phyloP scores from a whole-genome alignment of 441 rosid genomes.

The Eruca vesicaria region DNA sequence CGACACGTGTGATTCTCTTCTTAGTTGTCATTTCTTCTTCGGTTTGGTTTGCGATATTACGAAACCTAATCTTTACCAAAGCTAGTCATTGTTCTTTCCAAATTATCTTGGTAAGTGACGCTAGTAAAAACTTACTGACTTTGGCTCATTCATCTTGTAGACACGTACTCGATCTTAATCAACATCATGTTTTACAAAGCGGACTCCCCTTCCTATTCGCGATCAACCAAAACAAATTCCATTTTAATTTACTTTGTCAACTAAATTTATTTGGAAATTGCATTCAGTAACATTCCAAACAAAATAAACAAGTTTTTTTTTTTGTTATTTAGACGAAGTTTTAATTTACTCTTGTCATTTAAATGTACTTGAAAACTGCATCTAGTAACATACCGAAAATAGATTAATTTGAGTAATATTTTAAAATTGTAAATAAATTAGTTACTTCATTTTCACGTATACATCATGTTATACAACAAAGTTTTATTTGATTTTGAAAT shows the following conservation, averaged over 20 bases:
- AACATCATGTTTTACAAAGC: background rate
- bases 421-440: background rate
- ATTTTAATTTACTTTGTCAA: background rate
- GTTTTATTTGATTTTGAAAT: background rate
- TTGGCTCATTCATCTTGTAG: too few species aligned
- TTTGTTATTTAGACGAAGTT: too few species aligned
- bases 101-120: too few species aligned
- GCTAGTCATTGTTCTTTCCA: background rate
- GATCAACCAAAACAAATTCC: background rate
- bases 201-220: background rate
- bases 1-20: background rate
- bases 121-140: too few species aligned
- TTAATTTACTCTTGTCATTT: background rate
- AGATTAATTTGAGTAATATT: background rate
- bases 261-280: background rate
- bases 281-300: background rate
- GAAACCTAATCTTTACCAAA: background rate
- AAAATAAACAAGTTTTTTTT: too few species aligned
- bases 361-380: background rate
- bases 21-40: background rate
- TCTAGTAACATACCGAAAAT: background rate
- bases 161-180: too few species aligned
- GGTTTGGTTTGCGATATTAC: background rate
- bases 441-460: background rate
- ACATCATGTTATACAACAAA: background rate